These are phyloP conservation scores for Malus hybrid DNA, from an alignment of 331 rosid species.

Conservation along the genomic window DNA sequence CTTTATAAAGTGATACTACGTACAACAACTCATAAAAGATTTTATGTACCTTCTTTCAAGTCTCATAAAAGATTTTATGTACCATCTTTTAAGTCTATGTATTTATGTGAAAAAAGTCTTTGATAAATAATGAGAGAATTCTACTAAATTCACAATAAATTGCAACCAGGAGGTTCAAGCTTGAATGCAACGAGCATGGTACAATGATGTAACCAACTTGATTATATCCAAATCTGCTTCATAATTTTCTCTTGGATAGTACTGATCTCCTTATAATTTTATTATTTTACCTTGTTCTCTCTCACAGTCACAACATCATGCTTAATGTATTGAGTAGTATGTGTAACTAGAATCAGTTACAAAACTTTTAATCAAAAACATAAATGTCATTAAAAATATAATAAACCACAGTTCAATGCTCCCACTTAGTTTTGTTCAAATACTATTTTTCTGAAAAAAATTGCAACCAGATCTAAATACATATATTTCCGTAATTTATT, in stretches of 20 bases:
- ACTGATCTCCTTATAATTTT: background rate
- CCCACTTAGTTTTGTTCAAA: too few relatives aligned
- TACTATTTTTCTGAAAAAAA: too few relatives aligned
- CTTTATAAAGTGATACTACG: background rate
- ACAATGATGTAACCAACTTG: background rate
- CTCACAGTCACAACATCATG: background rate
- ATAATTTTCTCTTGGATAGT: background rate
- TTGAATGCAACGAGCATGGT: too few relatives aligned
- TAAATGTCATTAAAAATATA: too few relatives aligned
- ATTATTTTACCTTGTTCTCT: background rate
- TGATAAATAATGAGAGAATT: background rate
- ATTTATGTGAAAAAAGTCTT: too few relatives aligned
- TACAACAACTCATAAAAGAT: background rate
- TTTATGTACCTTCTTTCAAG: background rate
- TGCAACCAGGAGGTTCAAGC: background rate
- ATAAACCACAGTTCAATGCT: too few relatives aligned
- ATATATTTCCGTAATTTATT: too few relatives aligned
- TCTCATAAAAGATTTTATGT: background rate
- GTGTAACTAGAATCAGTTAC: too few relatives aligned
- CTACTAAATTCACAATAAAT: background rate
- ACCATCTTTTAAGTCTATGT: background rate
- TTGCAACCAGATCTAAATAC: too few relatives aligned
- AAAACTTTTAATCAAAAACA: too few relatives aligned
- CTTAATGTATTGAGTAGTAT: background rate
- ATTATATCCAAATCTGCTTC: background rate